These are phyloP conservation scores for Carallia pectinifolia DNA, from an alignment of 345 rosid genomes.

Conservation along the genomic window DNA sequence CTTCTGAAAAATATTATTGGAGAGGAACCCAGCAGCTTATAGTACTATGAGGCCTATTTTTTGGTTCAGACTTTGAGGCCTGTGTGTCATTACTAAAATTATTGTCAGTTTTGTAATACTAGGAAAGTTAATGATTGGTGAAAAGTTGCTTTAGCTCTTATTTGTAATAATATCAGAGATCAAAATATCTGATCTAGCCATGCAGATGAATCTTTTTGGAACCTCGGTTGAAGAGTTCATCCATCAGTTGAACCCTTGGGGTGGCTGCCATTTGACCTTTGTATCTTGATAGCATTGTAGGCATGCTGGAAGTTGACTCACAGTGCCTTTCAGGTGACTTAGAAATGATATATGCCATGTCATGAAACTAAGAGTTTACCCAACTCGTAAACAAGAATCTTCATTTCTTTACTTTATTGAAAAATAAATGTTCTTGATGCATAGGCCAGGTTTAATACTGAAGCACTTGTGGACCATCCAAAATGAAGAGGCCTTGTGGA, in stretches of 20 bases:
- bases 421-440: neutral
- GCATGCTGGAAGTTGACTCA: neutral
- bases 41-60: neutral
- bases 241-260: neutral
- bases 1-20: neutral
- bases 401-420: neutral
- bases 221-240: neutral
- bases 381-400: neutral
- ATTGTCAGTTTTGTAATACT: neutral
- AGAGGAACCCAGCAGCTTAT: neutral
- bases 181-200: neutral
- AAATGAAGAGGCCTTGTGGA: neutral
- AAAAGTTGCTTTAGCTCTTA: neutral
- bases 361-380: neutral
- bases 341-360: neutral
- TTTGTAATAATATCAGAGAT: neutral
- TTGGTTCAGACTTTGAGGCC: no score
- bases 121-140: neutral
- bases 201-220: neutral
- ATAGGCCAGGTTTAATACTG: neutral
- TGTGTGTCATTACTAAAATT: no score
- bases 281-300: no score
- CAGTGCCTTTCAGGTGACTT: no score
- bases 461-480: neutral
- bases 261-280: neutral